Conservation (phyloP, 148 eudicot genomes). For the Nepenthes mirabilis region DNA sequence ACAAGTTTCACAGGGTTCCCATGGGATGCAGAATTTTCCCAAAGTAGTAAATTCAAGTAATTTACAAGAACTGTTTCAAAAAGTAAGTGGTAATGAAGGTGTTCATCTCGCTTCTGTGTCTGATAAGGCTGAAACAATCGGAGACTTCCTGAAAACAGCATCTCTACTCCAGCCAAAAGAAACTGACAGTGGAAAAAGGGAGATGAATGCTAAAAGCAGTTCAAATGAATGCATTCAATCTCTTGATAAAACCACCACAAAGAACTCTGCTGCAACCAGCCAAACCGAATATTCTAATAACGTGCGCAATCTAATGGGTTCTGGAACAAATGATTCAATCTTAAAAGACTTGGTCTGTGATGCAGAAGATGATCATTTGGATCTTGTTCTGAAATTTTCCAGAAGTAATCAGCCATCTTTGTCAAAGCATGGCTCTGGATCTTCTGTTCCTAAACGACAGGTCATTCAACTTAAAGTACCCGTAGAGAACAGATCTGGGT, state of each 20-base stretch:
- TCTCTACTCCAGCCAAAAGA: conserved; percentile 25
- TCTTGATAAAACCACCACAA: conserved; percentile 4
- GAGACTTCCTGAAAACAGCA: conserved; percentile 11
- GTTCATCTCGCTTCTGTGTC: conserved; percentile 10
- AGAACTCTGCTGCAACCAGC: conserved; percentile 8
- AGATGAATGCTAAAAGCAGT: conserved; percentile 15
- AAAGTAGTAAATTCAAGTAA: neutral
- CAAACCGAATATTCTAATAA: conserved; percentile 13
- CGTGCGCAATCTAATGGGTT: conserved; percentile 12
- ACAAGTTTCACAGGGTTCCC: conserved; percentile 9
- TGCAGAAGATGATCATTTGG: conserved; percentile 53
- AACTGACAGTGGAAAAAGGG: conserved; percentile 15
- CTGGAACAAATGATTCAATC: conserved; percentile 20
- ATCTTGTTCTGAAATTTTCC: conserved; percentile 55
- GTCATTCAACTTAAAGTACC: conserved; percentile 75
- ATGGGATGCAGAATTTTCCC: conserved; percentile 7
- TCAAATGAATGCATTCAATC: conserved; percentile 11
- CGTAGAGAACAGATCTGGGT: conserved; percentile 38
- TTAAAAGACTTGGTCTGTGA: conserved; percentile 46
- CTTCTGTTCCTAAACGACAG: conserved; percentile 60
- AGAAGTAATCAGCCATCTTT: conserved; percentile 31
- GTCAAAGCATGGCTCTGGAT: conserved; percentile 23
- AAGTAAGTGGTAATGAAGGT: conserved; percentile 3
- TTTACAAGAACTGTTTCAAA: neutral
- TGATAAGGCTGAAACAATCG: conserved; percentile 15